Conservation (phyloP, 352 stramenopile genomes). For the Pythium brachiatum region DNA sequence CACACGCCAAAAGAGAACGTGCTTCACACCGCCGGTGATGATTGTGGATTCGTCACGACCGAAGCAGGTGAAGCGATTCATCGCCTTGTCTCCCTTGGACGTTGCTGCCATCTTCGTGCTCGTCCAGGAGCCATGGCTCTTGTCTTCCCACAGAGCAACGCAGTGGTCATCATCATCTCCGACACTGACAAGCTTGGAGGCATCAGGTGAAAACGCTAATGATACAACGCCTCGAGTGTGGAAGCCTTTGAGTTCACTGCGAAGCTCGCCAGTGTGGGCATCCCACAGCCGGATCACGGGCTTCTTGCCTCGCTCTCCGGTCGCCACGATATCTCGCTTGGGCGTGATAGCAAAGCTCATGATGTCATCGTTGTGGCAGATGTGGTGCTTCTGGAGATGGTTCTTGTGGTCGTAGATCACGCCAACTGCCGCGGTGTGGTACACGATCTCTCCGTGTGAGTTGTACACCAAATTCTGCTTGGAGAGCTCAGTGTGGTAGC, state of each 20-base stretch:
- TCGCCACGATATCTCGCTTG: slow-evolving; percentile 75
- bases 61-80: slow-evolving; percentile 60
- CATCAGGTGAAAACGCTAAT: slow-evolving; percentile 60
- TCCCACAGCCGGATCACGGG: slow-evolving; percentile 82
- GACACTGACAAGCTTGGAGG: slow-evolving; percentile 59
- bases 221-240: slow-evolving; percentile 71
- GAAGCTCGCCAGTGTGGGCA: slow-evolving; percentile 62
- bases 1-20: slow-evolving; percentile 66
- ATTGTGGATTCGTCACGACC: slow-evolving; percentile 30
- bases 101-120: slow-evolving; percentile 38
- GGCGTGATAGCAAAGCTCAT: slow-evolving; percentile 74
- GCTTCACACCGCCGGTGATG: slow-evolving; percentile 63
- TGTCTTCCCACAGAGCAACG: slow-evolving; percentile 71
- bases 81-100: slow-evolving; percentile 50
- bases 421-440: slow-evolving; percentile 84
- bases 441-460: slow-evolving; percentile 71
- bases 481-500: slow-evolving; percentile 69
- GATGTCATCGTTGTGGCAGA: slow-evolving; percentile 87
- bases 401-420: slow-evolving; percentile 74
- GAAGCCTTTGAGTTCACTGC: slow-evolving; percentile 58
- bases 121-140: slow-evolving; percentile 69
- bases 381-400: slow-evolving; percentile 79
- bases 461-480: slow-evolving; percentile 86
- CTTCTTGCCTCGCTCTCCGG: slow-evolving; percentile 80
- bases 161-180: slow-evolving; percentile 84